Evolutionary conservation across 2,329 filamentous ascomycete species (phyloP), one percentile per base, ranked within the genome.

Genomic region (Fusarium verticillioides): DNA sequence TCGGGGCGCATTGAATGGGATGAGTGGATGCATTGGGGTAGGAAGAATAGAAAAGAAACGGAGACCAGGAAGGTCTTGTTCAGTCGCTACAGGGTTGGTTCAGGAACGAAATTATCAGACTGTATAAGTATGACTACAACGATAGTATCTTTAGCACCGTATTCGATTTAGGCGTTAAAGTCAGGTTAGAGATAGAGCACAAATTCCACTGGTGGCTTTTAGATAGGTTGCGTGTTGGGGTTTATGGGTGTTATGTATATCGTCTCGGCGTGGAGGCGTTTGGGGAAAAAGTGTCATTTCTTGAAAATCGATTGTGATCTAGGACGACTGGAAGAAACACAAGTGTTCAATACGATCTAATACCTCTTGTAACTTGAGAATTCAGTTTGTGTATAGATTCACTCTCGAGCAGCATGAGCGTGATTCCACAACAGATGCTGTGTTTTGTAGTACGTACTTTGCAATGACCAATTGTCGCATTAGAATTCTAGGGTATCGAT

Each of bases 401-500:
- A 16, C 23, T 28, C 7, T 16, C 12, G 11, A 13, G 21, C 26
- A 44, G 19, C 26, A 36, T 13, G 36, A 50, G 8, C 15, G 36
- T n/a, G 28, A 7, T 37, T 28, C 13, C 16, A 36, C 18, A 21
- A 46, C 57, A 34, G 21, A 44, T 43, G 19, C 15, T 18, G 37
- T 50, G 39, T 18, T 37, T 50, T 37, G 40, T 52, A 18, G 23
- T 21, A 60, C 44, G 39, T 11, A n/a, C 16, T 18, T 52, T 66
- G 53, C 36, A 52, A 53, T 43, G 40, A 36, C 32, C 32, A 67
- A 32, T 32, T 30, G 30, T 47, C 57, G 60, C 64, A 72, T 73
- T 63, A 37, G 42, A 67, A 66, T 65, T 75, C 63, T 62, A 62
- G 68, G 74, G 70, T 77, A 74, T 77, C 43, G 68, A 63, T 65